These are phyloP conservation scores for Salix arbutifolia DNA, from an alignment of 345 rosid genomes.

Conservation along the genomic window DNA sequence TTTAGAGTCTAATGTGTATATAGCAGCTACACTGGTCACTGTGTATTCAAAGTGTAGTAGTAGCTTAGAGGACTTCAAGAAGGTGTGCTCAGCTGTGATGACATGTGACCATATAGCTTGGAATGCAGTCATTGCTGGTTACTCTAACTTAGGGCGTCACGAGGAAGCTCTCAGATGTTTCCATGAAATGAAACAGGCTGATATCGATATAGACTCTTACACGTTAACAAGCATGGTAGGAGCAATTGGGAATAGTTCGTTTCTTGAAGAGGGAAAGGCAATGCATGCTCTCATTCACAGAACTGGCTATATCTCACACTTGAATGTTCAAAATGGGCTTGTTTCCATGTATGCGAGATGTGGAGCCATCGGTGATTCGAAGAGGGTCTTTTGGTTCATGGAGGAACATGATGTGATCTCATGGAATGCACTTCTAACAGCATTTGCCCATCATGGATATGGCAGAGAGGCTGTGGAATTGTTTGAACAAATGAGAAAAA, in stretches of 20 bases:
- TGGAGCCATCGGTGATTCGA: conserved; percentile 26
- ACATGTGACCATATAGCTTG: conserved; percentile 31
- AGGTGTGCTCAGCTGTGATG: conserved; percentile 14
- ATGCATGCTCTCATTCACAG: conserved; percentile 32
- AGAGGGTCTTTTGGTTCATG: conserved; percentile 26
- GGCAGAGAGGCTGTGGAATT: conserved; percentile 28
- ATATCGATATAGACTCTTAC: conserved; percentile 23
- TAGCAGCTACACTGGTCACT: conserved; percentile 25
- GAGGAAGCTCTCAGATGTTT: conserved; percentile 25
- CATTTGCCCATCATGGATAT: conserved; percentile 34
- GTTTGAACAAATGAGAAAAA: conserved; percentile 34
- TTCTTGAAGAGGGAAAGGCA: conserved; percentile 29
- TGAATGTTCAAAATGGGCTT: conserved; percentile 32
- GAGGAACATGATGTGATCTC: conserved; percentile 31
- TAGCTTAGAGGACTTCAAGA: conserved; percentile 26
- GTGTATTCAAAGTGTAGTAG: conserved; percentile 27
- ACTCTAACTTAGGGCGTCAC: conserved; percentile 23
- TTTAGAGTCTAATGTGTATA: conserved; percentile 20
- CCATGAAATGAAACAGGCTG: conserved; percentile 28
- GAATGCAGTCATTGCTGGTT: conserved; percentile 39
- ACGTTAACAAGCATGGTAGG: conserved; percentile 30
- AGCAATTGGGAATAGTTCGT: conserved; percentile 25
- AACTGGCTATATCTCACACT: conserved; percentile 20
- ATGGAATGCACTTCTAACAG: conserved; percentile 36
- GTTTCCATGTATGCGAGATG: conserved; percentile 41